Evolutionary conservation across 2,329 filamentous ascomycete genomes (phyloP).

Genomic region (Diaporthe ilicicola): DNA sequence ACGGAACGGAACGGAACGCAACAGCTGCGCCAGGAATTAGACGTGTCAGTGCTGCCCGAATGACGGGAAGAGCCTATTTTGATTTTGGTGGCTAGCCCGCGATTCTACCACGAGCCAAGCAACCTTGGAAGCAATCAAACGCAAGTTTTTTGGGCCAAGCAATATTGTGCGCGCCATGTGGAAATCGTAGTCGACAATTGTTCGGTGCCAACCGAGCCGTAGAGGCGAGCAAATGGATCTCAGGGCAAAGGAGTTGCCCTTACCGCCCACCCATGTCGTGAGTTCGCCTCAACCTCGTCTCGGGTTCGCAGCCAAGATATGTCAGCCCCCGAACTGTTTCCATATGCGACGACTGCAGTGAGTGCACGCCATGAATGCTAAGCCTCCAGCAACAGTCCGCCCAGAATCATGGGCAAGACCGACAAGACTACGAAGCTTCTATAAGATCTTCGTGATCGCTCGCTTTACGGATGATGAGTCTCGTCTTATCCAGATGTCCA

Average conservation of each 20-base stretch:
- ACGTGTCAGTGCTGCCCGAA: neutral
- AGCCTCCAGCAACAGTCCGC: neutral
- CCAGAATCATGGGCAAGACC: neutral
- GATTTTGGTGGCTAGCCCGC: neutral
- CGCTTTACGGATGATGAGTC: neutral
- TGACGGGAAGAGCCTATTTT: neutral
- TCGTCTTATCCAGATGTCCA: neutral
- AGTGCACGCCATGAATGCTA: neutral
- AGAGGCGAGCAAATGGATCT: slow-evolving; percentile 11
- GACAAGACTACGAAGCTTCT: slow-evolving; percentile 11
- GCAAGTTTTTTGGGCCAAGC: slow-evolving; percentile 15
- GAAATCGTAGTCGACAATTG: slow-evolving; percentile 1
- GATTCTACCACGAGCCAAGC: neutral
- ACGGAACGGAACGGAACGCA: too few relatives aligned
- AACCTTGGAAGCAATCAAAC: neutral
- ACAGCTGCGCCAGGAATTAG: neutral
- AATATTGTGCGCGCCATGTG: neutral
- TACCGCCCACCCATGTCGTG: slow-evolving; percentile 3
- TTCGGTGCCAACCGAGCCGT: slow-evolving; percentile 9
- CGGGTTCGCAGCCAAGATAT: slow-evolving; percentile 19
- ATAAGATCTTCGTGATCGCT: slow-evolving; percentile 26
- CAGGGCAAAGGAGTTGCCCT: slow-evolving; percentile 18
- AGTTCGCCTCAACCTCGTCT: slow-evolving; percentile 23
- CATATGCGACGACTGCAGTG: neutral
- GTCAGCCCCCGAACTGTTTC: slow-evolving; percentile 19